Conservation (phyloP, 1,284 basidiomycete genomes). For the Ceratobasidium theobromae region DNA sequence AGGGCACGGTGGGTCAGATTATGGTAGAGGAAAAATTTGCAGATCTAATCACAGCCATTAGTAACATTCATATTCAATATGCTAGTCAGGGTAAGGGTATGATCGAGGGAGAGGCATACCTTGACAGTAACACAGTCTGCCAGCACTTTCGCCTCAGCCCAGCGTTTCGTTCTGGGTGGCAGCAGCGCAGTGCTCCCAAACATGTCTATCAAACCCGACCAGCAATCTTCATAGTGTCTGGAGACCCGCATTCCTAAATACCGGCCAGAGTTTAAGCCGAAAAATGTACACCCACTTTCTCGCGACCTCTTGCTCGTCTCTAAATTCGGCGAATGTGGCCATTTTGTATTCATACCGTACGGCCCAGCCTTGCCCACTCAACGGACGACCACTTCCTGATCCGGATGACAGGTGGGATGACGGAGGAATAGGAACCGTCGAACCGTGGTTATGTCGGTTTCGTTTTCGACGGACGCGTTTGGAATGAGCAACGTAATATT, state of each 20-base stretch:
- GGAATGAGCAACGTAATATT: constrained; percentile 90
- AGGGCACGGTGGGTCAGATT: constrained; percentile 77
- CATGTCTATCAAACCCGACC: constrained; percentile 78
- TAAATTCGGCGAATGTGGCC: constrained; percentile 92
- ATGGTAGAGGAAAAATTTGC: constrained; percentile 86
- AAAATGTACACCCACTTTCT: constrained; percentile 75
- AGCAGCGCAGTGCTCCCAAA: constrained; percentile 83
- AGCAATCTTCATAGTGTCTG: constrained; percentile 91
- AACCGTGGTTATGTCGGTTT: constrained; percentile 61
- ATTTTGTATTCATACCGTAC: constrained; percentile 98
- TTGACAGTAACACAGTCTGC: constrained; percentile 89
- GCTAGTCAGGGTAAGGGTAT: too few relatives aligned
- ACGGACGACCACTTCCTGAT: constrained; percentile 51
- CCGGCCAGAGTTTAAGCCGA: too few relatives aligned
- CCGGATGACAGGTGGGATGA: constrained; percentile 40
- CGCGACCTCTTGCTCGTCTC: constrained; percentile 86
- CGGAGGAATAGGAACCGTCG: constrained; percentile 49
- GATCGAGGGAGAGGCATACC: too few relatives aligned
- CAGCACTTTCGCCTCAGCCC: constrained; percentile 97
- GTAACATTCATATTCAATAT: too few relatives aligned
- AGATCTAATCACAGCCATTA: constrained; percentile 71
- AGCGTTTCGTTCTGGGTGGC: constrained; percentile 91
- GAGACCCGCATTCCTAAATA: background rate
- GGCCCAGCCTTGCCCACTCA: constrained; percentile 88
- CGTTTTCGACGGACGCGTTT: constrained; percentile 89